A percentile compares a stretch with the other conserved stretches of the same genome.
phyloP scores from a whole-genome alignment of 345 rosid genomes.

The Rhodamnia rubescens region DNA sequence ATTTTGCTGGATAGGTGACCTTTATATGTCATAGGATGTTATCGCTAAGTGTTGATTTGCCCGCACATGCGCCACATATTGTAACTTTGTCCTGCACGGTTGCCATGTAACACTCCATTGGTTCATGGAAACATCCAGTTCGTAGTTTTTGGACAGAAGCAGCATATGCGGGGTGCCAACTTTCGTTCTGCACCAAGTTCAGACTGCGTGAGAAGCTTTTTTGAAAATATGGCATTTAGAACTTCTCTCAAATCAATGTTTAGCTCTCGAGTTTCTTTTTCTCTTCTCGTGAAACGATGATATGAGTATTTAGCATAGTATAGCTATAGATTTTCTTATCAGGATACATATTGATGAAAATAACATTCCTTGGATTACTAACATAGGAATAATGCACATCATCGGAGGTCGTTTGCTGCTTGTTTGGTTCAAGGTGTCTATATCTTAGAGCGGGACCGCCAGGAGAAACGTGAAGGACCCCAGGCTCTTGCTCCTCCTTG shows the following conservation, averaged over 20 bases:
- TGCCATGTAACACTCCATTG: neutral
- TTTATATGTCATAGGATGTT: neutral
- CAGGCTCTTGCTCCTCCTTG: conserved; percentile 65
- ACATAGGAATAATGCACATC: conserved; percentile 57
- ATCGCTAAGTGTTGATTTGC: neutral
- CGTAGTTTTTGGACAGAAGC: neutral
- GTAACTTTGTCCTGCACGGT: neutral
- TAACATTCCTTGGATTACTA: neutral
- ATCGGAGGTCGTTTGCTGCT: conserved; percentile 65
- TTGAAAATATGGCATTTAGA: neutral
- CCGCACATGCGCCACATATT: neutral
- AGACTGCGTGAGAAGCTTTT: neutral
- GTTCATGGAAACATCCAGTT: neutral
- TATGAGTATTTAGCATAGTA: neutral
- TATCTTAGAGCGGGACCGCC: conserved; percentile 78
- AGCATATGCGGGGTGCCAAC: neutral
- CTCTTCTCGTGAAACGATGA: neutral
- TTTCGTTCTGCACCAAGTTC: neutral
- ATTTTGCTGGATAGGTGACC: neutral
- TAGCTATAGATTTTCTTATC: neutral
- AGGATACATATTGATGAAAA: neutral
- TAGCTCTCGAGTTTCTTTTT: neutral
- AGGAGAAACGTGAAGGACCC: conserved; percentile 48
- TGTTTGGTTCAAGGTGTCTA: conserved; percentile 78
- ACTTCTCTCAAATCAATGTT: neutral